Conservation (phyloP, 148 eudicot genomes). For the Cornus kousa region DNA sequence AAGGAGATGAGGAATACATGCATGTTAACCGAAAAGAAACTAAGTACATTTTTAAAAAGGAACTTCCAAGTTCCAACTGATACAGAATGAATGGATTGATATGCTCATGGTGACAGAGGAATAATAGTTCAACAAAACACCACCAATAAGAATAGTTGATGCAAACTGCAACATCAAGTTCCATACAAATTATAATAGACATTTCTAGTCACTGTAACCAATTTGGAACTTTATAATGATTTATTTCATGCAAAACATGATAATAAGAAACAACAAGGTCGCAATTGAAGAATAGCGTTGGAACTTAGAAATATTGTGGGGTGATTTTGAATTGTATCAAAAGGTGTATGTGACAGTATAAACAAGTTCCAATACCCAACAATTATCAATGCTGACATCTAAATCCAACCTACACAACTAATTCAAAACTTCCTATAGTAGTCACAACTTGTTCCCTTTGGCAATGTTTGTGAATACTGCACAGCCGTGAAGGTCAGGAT, state of each 20-base stretch:
- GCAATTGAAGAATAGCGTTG: slow-evolving; percentile 6
- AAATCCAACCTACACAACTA: neutral
- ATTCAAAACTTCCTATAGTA: slow-evolving; percentile 12
- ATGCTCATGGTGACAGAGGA: too few species aligned
- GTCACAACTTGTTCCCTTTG: slow-evolving; percentile 8
- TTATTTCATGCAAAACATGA: slow-evolving; percentile 22
- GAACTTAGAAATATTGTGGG: slow-evolving; percentile 3
- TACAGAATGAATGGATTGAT: too few species aligned
- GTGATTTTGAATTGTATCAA: neutral
- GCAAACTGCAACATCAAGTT: neutral
- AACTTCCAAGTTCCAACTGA: too few species aligned
- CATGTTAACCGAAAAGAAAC: too few species aligned
- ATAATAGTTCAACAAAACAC: neutral
- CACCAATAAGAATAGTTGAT: neutral
- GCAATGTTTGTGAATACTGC: slow-evolving; percentile 1
- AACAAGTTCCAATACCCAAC: slow-evolving; percentile 1
- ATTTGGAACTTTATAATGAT: slow-evolving; percentile 7
- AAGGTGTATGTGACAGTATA: slow-evolving; percentile 9
- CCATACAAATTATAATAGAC: neutral
- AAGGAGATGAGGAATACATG: too few species aligned
- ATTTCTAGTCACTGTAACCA: neutral
- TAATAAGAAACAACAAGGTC: slow-evolving; percentile 13
- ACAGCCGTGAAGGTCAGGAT: slow-evolving; percentile 3
- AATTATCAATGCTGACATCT: slow-evolving; percentile 8
- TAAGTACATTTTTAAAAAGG: too few species aligned